A percentile compares a stretch with the other conserved stretches of the same genome.
Evolutionary conservation across 2,329 filamentous ascomycete genomes (phyloP).

Genomic region (Aureobasidium sp.): DNA sequence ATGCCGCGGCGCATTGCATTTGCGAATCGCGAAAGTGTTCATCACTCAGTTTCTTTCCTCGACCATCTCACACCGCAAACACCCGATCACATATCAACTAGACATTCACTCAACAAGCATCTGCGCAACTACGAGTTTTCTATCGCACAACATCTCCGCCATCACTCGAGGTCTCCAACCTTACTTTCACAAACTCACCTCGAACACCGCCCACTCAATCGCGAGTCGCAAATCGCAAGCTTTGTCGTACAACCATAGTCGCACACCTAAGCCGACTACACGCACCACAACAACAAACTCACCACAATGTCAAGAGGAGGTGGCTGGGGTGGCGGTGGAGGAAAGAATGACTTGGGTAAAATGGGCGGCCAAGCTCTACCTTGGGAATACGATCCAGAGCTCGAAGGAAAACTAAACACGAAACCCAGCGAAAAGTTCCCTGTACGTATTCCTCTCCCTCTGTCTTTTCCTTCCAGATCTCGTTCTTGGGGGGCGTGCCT

Average conservation of each 20-base stretch:
- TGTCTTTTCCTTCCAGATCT: constrained; percentile 17
- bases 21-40: neutral
- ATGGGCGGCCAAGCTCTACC: constrained; percentile 48
- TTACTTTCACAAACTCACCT: neutral
- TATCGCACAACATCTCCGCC: neutral
- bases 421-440: constrained; percentile 47
- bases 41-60: neutral
- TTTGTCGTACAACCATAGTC: neutral
- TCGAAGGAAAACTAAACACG: constrained; percentile 34
- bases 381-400: constrained; percentile 46
- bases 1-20: neutral
- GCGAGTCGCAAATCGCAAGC: neutral
- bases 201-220: neutral
- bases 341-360: constrained; percentile 39
- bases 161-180: neutral
- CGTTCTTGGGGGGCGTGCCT: too few relatives aligned
- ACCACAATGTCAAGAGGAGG: constrained; percentile 34
- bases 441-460: constrained; percentile 31
- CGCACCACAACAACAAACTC: neutral
- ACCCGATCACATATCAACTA: neutral
- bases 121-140: neutral
- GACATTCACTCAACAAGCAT: too few relatives aligned
- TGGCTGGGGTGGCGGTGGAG: constrained; percentile 35
- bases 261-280: neutral
- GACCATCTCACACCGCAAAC: neutral